Conservation (phyloP, 768 basidiomycete species). For the Pleurotus ostreatus region DNA sequence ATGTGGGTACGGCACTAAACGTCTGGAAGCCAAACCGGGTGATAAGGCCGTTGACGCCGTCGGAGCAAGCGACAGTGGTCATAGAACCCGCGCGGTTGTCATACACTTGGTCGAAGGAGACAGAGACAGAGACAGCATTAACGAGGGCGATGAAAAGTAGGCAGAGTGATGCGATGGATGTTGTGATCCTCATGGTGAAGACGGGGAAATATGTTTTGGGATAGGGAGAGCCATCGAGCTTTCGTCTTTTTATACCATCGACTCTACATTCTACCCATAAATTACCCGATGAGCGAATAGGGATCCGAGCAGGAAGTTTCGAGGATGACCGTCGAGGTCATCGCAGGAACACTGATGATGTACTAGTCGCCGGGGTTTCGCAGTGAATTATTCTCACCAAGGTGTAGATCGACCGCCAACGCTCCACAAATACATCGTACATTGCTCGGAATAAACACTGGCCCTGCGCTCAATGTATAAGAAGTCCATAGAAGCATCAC, state of each 20-base stretch:
- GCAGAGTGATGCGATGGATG: slow-evolving; percentile 11
- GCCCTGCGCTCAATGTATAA: too few species aligned
- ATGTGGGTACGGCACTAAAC: slow-evolving; percentile 49
- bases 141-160: slow-evolving; percentile 20
- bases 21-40: slow-evolving; percentile 40
- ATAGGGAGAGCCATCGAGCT: neutral
- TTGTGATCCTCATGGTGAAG: slow-evolving; percentile 16
- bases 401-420: too few species aligned
- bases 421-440: too few species aligned
- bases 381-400: too few species aligned
- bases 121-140: slow-evolving; percentile 19
- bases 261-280: neutral
- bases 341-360: too few species aligned
- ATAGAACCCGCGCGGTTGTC: slow-evolving; percentile 40
- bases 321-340: too few species aligned
- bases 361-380: too few species aligned
- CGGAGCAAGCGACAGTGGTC: slow-evolving; percentile 38
- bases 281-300: neutral
- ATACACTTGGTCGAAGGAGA: slow-evolving; percentile 45
- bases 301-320: neutral
- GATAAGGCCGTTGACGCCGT: slow-evolving; percentile 48
- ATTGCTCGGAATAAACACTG: too few species aligned
- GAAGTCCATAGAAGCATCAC: too few species aligned
- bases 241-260: neutral
- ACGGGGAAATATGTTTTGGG: neutral